Conservation (phyloP, 345 rosid species). For the Raphanus raphanistrum region DNA sequence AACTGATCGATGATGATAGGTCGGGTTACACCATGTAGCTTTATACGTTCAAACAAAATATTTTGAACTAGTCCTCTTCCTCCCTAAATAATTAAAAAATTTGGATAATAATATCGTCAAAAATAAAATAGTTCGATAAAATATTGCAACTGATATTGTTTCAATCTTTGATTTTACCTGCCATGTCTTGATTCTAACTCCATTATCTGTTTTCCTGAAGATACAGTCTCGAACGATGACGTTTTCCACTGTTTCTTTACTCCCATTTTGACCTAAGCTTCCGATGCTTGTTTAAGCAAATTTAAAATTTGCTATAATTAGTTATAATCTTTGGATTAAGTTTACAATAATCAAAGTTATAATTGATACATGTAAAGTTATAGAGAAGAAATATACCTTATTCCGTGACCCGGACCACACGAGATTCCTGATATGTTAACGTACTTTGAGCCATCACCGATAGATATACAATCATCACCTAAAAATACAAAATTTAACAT, state of each 20-base stretch:
- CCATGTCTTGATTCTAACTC: conserved; percentile 58
- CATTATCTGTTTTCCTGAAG: conserved; percentile 45
- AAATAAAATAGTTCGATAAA: neutral
- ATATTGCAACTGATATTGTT: neutral
- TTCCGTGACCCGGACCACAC: conserved; percentile 67
- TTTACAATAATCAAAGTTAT: neutral
- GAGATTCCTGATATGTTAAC: conserved; percentile 33
- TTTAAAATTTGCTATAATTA: neutral
- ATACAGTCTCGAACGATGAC: conserved; percentile 34
- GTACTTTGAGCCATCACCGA: conserved; percentile 44
- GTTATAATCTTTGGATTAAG: neutral
- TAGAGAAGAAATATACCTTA: conserved; percentile 39
- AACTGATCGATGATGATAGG: conserved; percentile 62
- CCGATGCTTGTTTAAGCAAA: conserved; percentile 41
- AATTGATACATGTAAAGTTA: neutral
- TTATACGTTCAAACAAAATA: conserved; percentile 41
- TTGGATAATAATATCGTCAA: neutral
- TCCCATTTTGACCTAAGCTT: conserved; percentile 46
- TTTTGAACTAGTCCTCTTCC: conserved; percentile 51
- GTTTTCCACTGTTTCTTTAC: conserved; percentile 37
- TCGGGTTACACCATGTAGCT: conserved; percentile 10
- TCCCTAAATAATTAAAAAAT: conserved; percentile 37
- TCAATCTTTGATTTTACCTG: conserved; percentile 35
- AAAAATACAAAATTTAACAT: neutral
- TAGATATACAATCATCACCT: conserved; percentile 63